Evolutionary conservation across 345 rosid genomes (phyloP), one percentile per base, ranked within the genome.

Genomic region (Boechera stricta): DNA sequence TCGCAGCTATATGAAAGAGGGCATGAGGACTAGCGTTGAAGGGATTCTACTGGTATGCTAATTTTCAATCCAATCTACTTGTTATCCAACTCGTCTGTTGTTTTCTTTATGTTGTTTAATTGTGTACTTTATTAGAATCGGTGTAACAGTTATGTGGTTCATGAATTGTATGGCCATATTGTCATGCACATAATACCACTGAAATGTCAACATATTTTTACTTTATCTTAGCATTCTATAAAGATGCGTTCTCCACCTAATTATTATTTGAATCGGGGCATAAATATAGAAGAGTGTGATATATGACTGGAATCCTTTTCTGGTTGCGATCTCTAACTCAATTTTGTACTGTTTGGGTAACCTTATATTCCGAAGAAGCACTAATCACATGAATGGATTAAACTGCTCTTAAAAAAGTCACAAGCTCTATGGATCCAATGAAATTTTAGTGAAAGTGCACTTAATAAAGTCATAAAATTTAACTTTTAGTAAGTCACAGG

Each of bases 11-110:
- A 89, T 86, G 96, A 91, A 95, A 72, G 99, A 95, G 64, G 99
- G 99, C 42, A 91, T 95, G 99, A 87, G 98, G 83, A 89, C 97
- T 4, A 92, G 98, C 26, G 98, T 95, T 9, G 98, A 92, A 69
- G 99, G 91, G 51, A 90, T 95, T 85, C 82, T 95, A 57, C 88
- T 90, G 98, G 99, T 92, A 82, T 56, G 84, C 7, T n/a, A 32
- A 36, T 31, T 42, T 67, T 60, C 4, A 0, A 21, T 67, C 16
- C 29, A 12, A 18, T 59, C 16, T 67, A 6, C 53, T 42, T 67
- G 66, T 61, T 53, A 16, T 28, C 38, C 52, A 33, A 28, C 52
- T 59, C 29, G 10, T 35, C 16, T 61, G 54, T 61, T 28, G 39
- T 62, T 73, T 32, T 41, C 2, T 67, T 45, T 53, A 28, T 11